These are phyloP conservation scores for Phaeoacremonium minimum DNA, from an alignment of 2,329 filamentous ascomycete genomes.

Conservation along the genomic window DNA sequence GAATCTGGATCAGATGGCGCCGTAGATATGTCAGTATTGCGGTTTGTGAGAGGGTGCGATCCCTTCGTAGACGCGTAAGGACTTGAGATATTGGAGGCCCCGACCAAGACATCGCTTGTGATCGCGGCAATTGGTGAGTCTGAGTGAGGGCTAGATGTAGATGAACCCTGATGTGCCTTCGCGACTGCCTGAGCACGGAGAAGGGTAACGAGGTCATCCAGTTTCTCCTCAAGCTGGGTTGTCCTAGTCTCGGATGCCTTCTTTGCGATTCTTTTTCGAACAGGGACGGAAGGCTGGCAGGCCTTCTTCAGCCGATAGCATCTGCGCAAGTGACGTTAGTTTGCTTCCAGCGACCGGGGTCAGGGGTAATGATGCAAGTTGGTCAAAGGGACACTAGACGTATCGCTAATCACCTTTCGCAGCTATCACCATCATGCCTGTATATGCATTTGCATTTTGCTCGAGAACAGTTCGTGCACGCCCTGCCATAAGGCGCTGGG, in stretches of 20 bases:
- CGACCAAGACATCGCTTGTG: conserved; percentile 2
- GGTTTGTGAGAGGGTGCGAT: not conserved
- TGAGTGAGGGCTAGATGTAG: not conserved
- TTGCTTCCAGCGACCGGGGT: too few species aligned
- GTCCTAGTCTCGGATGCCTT: conserved; percentile 29
- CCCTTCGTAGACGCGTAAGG: conserved; percentile 1
- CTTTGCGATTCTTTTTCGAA: conserved; percentile 30
- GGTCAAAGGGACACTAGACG: too few species aligned
- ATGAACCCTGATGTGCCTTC: conserved; percentile 11
- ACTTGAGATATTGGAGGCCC: conserved; percentile 6
- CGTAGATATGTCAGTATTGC: not conserved
- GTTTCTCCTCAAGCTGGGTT: conserved; percentile 42
- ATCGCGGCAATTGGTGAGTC: conserved; percentile 1
- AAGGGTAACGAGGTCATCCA: conserved; percentile 42
- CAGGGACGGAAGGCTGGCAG: conserved; percentile 38
- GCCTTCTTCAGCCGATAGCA: conserved; percentile 42
- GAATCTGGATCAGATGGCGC: not conserved
- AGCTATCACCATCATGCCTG: too few species aligned
- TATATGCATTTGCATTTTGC: too few species aligned
- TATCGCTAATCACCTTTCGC: too few species aligned
- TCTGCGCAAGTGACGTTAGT: too few species aligned
- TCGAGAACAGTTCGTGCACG: too few species aligned
- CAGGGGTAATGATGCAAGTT: too few species aligned
- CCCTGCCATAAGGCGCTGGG: too few species aligned
- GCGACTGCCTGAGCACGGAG: conserved; percentile 21